Evolutionary conservation across 345 rosid species (phyloP).

Genomic region (Xanthoceras sorbifolium): DNA sequence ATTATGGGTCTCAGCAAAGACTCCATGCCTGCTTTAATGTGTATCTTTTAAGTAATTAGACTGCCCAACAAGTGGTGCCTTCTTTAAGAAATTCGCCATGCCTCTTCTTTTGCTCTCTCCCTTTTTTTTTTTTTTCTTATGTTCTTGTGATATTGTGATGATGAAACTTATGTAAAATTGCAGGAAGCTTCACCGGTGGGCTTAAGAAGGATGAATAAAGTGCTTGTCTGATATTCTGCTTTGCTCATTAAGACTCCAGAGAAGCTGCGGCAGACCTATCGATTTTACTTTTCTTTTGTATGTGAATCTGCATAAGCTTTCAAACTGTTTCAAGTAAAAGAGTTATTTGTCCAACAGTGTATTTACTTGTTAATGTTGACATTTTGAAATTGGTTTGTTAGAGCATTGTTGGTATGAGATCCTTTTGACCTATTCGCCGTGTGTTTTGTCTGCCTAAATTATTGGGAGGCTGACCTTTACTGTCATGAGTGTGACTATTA

Average conservation of each 20-base stretch:
- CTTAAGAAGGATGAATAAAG: conserved; percentile 29
- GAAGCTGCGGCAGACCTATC: conserved; percentile 15
- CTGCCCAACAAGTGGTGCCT: conserved; percentile 6
- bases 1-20: conserved; percentile 8
- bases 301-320: conserved; percentile 17
- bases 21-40: conserved; percentile 5
- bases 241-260: conserved; percentile 18
- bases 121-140: not conserved
- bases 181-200: conserved; percentile 22
- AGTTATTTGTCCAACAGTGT: not conserved
- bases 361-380: not conserved
- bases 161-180: conserved; percentile 10
- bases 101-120: not conserved
- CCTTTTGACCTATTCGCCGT: not conserved
- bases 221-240: conserved; percentile 10
- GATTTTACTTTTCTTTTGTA: conserved; percentile 11
- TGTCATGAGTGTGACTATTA: not conserved
- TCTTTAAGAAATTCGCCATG: not conserved
- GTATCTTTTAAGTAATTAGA: conserved; percentile 1
- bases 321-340: not conserved
- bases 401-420: not conserved
- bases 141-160: not conserved
- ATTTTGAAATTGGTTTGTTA: conserved; percentile 11
- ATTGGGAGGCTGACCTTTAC: not conserved
- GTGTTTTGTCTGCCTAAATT: not conserved